Conservation (phyloP, 2,329 filamentous ascomycete genomes). For the Aspergillus aculeatus region DNA sequence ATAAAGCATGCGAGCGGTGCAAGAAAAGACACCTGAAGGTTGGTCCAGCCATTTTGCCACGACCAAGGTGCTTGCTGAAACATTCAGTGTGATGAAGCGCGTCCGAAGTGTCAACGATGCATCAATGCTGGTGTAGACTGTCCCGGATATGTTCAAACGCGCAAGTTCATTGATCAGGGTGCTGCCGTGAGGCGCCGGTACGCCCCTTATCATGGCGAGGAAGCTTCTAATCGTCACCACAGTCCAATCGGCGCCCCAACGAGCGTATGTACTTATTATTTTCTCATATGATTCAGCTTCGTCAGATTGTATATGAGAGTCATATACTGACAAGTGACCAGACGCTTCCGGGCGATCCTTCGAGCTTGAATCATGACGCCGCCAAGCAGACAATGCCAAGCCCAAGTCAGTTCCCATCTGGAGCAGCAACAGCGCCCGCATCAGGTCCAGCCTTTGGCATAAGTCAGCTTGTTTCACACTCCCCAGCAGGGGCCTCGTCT, state of each 20-base stretch:
- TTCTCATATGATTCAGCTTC: neutral
- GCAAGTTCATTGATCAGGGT: conserved; percentile 46
- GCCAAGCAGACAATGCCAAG: neutral
- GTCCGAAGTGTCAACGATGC: conserved; percentile 41
- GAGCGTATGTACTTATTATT: neutral
- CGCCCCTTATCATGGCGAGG: conserved; percentile 37
- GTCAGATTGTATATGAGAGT: no score
- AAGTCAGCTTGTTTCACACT: neutral
- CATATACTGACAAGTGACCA: neutral
- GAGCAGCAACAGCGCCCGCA: neutral
- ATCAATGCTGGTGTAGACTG: conserved; percentile 38
- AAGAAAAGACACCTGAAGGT: conserved; percentile 43
- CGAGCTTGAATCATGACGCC: neutral
- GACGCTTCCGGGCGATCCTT: neutral
- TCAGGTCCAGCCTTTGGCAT: neutral
- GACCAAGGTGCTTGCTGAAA: neutral
- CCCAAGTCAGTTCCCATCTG: neutral
- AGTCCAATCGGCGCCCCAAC: conserved; percentile 8
- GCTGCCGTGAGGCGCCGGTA: conserved; percentile 41
- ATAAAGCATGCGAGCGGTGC: conserved; percentile 41
- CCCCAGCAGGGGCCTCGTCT: neutral
- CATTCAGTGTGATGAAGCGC: conserved; percentile 41
- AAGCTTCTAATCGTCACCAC: conserved; percentile 4
- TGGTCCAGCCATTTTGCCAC: neutral
- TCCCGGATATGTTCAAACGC: conserved; percentile 44